Evolutionary conservation across 2,329 filamentous ascomycete genomes (phyloP), one percentile per base, ranked within the genome.

Genomic region (Aspergillus ochraceoroseus): DNA sequence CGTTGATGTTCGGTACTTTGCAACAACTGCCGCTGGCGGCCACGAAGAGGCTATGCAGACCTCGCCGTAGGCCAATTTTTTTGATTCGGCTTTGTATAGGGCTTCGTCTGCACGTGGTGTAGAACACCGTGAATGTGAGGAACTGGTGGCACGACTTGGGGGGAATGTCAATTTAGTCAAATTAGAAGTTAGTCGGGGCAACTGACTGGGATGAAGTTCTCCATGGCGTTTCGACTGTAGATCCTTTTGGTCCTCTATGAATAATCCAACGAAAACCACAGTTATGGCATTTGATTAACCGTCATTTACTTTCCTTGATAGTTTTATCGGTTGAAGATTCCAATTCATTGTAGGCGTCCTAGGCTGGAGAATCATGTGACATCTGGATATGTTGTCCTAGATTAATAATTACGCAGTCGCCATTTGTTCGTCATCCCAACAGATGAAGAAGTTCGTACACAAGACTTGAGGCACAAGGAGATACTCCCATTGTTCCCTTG

Each of bases 1-100:
- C 70, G 90, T 96, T 55, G 92, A 98, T 70, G 92, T 98, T 59
- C 82, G 92, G 66, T 98, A 90, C 74, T 98, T 95, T 70, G 92
- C 92, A 50, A 94, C 88, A 47, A 94, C 87, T 50, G 90, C 92
- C 33, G 83, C 84, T 46, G 80, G 65, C 44, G 70, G 63, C 57
- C 59, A 70, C 50, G 68, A 69, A 45, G 75, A 76, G 59, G 69
- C 65, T 47, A 76, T 75, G 74, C 69, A 73, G 58, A 78, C 70
- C 48, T 74, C 71, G 49, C 70, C 64, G 44, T 68, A 58, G 55
- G 55, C 47, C 46, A 42, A 39, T 17, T 31, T 22, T 5, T 22
- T 22, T 22, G 20, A 5, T 15, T 18, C 42, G 19, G 32, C 26
- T 28, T 17, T 32, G 12, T 30, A 27, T 37, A 43, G 30, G 37